Evolutionary conservation across 768 basidiomycete genomes (phyloP), one percentile per base, ranked within the genome.

Genomic region (Termitomyces heimii): DNA sequence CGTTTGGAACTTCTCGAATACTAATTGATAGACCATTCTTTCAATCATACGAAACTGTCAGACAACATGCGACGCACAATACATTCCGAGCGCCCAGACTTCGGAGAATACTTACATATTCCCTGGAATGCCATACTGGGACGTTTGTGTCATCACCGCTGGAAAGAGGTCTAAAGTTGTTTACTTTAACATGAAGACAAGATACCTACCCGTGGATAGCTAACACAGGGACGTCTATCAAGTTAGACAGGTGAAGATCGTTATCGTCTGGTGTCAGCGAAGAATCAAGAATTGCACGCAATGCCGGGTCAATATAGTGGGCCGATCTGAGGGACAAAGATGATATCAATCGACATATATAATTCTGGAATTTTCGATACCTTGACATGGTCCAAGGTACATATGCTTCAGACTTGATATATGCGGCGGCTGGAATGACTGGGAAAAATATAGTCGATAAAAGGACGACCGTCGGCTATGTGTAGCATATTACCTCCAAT

Each of bases 331-430:
- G 43, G 48, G 12, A 43, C n/a, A 37, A n/a, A 16, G 4, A 43
- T 44, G 4, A 14, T 5, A 12, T 35, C 8, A 13, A 18, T 7
- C 20, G 5, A 7, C n/a, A 29, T 20, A 22, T n/a, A 18, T 24
- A 35, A 42, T 28, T 24, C 34, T 31, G 5, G 9, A 22, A 40
- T 39, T 2, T 35, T n/a, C n/a, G n/a, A 54, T 56, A 82, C 80
- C 82, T 80, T 44, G 87, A 87, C 69, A 85, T 77, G 7, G 77
- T 79, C 67, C 88, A 80, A 0, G 92, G 82, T 5, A 94, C 81
- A 63, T 97, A 97, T 24, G 87, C 77, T 62, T 96, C 91, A 3
- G 94, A 91, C 60, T 94, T 95, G 64, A 92, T 82, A 68, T 91
- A 96, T 3, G 77, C 92, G 2, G 93, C 84, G 0, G 90, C 91